Evolutionary conservation across 345 rosid species (phyloP).

Genomic region (Sapria himalayana): DNA sequence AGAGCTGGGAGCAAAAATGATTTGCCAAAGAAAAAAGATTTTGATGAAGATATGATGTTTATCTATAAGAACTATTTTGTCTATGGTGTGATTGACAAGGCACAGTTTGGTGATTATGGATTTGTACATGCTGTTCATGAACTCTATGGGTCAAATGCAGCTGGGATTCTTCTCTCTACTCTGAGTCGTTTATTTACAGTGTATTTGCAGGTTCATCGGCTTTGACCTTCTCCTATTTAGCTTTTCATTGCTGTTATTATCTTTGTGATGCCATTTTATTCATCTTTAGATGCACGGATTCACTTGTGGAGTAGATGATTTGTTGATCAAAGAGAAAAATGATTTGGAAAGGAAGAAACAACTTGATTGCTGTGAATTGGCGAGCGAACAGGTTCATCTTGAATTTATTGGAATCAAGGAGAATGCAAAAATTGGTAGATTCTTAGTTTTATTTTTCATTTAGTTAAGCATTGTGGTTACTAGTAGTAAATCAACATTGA

Average conservation of each 20-base stretch:
- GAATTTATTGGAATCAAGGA: conserved; percentile 37
- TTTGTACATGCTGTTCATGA: conserved; percentile 89
- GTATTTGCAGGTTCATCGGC: conserved; percentile 53
- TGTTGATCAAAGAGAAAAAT: conserved; percentile 40
- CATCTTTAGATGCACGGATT: conserved; percentile 91
- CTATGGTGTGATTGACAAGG: conserved; percentile 91
- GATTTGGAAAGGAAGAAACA: conserved; percentile 51
- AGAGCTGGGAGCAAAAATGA: too few species aligned
- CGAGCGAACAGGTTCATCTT: conserved; percentile 55
- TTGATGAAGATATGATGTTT: conserved; percentile 50
- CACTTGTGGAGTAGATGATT: conserved; percentile 97
- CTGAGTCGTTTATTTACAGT: conserved; percentile 80
- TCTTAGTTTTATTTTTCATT: too few species aligned
- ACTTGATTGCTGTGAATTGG: conserved; percentile 49
- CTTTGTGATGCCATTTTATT: too few species aligned
- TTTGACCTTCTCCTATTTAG: too few species aligned
- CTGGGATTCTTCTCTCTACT: conserved; percentile 68
- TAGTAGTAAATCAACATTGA: too few species aligned
- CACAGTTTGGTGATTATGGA: conserved; percentile 93
- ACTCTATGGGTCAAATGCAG: conserved; percentile 72
- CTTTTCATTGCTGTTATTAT: too few species aligned
- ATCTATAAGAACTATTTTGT: conserved; percentile 48
- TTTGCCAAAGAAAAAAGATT: too few species aligned
- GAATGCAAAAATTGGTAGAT: conserved; percentile 34
- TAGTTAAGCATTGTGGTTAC: too few species aligned